Percentiles rank a stretch among this genome's conserved stretches.
Conservation (phyloP, 306 rosid genomes). For the Morella rubra region DNA sequence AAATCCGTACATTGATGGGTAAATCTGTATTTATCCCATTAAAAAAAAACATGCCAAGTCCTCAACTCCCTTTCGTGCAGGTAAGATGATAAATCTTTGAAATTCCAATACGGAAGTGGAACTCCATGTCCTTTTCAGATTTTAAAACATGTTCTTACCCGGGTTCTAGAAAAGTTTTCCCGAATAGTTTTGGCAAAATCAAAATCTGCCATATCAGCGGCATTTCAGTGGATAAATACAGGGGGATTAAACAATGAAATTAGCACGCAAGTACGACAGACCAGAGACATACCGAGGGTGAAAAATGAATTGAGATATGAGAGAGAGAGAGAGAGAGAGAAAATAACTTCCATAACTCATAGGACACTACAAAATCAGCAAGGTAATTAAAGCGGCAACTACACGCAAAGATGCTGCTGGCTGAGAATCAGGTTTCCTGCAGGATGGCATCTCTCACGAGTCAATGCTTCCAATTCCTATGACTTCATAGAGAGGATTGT, state of each 20-base stretch:
- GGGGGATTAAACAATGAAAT: background rate
- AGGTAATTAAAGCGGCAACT: background rate
- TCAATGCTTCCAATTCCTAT: slow-evolving; percentile 24
- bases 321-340: background rate
- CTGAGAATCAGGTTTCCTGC: background rate
- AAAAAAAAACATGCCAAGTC: no score
- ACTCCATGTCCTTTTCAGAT: no score
- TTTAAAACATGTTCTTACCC: no score
- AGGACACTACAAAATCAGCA: background rate
- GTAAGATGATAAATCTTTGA: no score
- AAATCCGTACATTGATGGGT: no score
- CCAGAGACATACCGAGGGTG: background rate
- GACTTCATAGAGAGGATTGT: slow-evolving; percentile 49
- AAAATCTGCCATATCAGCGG: no score
- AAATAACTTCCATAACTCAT: background rate
- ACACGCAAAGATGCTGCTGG: background rate
- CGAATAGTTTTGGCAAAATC: no score
- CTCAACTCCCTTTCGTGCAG: no score
- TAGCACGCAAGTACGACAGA: background rate
- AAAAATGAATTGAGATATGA: background rate
- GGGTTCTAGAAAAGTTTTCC: no score
- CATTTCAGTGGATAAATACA: background rate
- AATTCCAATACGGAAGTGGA: no score
- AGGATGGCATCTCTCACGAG: background rate
- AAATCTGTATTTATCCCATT: no score